These are phyloP conservation scores for Diphasiastrum complanatum DNA, from an alignment of 83 land plant genomes.

Conservation along the genomic window DNA sequence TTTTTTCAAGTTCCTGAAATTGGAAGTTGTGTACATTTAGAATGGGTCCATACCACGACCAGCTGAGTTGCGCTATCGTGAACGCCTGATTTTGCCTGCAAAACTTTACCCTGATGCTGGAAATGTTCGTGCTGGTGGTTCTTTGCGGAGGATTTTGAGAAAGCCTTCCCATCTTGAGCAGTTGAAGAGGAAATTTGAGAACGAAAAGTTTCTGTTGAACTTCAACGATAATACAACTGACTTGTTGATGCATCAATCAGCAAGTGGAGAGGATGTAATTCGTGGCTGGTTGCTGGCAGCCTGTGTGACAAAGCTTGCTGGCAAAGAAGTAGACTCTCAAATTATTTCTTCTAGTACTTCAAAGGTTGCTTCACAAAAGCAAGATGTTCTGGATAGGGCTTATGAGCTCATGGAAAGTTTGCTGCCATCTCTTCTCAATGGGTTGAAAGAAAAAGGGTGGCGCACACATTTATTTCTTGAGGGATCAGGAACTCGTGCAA, in stretches of 20 bases:
- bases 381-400: not conserved
- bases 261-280: no score
- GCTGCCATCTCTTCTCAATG: not conserved
- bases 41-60: not conserved
- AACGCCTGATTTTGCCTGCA: not conserved
- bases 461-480: constrained; percentile 7
- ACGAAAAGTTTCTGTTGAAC: constrained; percentile 10
- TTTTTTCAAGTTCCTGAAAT: no score
- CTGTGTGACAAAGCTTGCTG: not conserved
- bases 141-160: not conserved
- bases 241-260: constrained; percentile 4
- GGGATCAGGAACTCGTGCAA: not conserved
- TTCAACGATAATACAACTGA: not conserved
- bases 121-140: not conserved
- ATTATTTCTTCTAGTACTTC: no score
- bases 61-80: constrained; percentile 4
- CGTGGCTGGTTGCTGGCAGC: constrained; percentile 9
- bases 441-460: constrained; percentile 4
- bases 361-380: not conserved
- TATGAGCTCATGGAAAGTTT: not conserved
- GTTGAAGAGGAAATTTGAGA: no score
- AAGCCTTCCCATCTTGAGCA: not conserved
- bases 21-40: no score
- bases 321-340: not conserved
- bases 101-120: not conserved